Evolutionary conservation across 768 basidiomycete species (phyloP).

Genomic region (Naganishia onofrii): DNA sequence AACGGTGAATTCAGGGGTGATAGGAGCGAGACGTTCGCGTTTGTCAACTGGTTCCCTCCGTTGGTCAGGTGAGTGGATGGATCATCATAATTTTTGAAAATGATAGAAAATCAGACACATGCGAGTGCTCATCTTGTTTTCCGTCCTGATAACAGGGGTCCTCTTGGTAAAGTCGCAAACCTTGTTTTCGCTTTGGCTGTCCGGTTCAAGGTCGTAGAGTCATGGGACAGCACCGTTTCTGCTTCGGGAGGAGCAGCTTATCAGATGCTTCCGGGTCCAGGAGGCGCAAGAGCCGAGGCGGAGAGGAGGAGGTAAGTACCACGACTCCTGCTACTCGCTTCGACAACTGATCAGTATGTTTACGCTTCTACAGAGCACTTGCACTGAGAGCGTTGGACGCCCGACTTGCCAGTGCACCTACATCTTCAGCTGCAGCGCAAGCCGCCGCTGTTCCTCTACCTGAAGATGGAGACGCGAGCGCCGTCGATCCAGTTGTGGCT

Average conservation of each 20-base stretch:
- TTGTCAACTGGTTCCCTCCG: conserved; percentile 95
- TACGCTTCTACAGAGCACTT: conserved; percentile 65
- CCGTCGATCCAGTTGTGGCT: not conserved
- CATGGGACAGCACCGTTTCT: conserved; percentile 50
- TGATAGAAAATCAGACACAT: not conserved
- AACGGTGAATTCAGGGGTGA: conserved; percentile 73
- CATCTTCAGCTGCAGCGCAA: conserved; percentile 39
- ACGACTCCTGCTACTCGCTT: not conserved
- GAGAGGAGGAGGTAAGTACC: conserved; percentile 78
- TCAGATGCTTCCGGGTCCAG: conserved; percentile 65
- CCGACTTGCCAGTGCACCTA: conserved; percentile 61
- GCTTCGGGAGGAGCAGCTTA: conserved; percentile 55
- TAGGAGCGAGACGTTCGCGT: conserved; percentile 90
- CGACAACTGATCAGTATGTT: not conserved
- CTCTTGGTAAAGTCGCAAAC: conserved; percentile 67
- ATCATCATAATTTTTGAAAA: not conserved
- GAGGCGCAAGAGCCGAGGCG: conserved; percentile 89
- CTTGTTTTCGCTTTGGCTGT: conserved; percentile 62
- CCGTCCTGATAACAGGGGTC: conserved; percentile 58
- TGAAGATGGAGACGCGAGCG: not conserved
- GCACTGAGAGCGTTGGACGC: conserved; percentile 96
- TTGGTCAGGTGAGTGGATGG: conserved; percentile 74
- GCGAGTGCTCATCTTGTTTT: not conserved
- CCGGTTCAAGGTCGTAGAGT: conserved; percentile 72
- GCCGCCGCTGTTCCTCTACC: conserved; percentile 19